Percentiles rank a stretch among this genome's conserved stretches.
Evolutionary conservation across 202 grass and related monocot species (phyloP).

Genomic region (Zoysia matrella): DNA sequence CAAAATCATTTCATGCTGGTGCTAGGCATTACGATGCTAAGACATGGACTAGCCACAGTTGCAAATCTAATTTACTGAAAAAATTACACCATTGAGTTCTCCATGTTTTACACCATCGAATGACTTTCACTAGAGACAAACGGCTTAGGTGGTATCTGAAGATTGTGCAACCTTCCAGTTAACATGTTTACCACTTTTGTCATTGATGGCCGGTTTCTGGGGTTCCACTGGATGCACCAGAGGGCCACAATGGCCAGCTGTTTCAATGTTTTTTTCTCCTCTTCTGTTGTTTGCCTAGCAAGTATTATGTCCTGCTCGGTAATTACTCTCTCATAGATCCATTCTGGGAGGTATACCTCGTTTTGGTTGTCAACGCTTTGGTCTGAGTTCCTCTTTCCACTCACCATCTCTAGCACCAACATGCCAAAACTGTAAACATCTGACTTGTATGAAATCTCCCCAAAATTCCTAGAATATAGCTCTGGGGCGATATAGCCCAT

Average conservation of each 20-base stretch:
- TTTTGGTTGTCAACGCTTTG: too few relatives aligned
- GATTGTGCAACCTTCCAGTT: constrained; percentile 42
- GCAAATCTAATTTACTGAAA: not conserved
- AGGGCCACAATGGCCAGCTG: constrained; percentile 55
- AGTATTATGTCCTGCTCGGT: constrained; percentile 26
- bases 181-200: constrained; percentile 64
- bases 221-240: too few relatives aligned
- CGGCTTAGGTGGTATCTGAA: constrained; percentile 56
- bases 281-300: not conserved
- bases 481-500: too few relatives aligned
- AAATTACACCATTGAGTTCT: not conserved
- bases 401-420: too few relatives aligned
- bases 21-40: constrained; percentile 1
- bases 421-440: too few relatives aligned
- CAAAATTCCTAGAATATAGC: too few relatives aligned
- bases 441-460: too few relatives aligned
- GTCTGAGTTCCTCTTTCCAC: too few relatives aligned
- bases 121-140: constrained; percentile 23
- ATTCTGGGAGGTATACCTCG: constrained; percentile 42
- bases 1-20: not conserved
- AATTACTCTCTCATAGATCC: constrained; percentile 52
- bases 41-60: not conserved
- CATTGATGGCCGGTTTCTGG: constrained; percentile 29
- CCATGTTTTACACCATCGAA: not conserved
- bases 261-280: constrained; percentile 33